Evolutionary conservation across 805 yeast genomes (phyloP).

Genomic region (Lipomyces sp.): DNA sequence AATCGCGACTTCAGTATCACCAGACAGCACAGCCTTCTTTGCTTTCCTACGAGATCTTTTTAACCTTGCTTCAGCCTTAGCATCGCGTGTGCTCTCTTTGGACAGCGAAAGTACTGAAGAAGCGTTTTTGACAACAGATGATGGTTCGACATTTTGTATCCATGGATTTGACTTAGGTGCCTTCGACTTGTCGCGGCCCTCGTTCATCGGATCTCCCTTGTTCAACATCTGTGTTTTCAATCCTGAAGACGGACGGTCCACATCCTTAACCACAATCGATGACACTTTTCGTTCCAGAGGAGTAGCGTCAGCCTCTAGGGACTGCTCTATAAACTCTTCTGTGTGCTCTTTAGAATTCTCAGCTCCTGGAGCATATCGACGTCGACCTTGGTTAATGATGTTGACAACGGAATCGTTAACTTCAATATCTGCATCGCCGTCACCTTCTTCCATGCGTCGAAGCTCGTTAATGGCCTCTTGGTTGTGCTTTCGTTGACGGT

Average conservation of each 20-base stretch:
- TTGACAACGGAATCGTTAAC: slow-evolving; percentile 52
- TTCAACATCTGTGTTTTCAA: slow-evolving; percentile 5
- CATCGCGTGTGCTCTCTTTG: slow-evolving; percentile 55
- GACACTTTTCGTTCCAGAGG: slow-evolving; percentile 20
- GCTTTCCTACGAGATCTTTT: slow-evolving; percentile 45
- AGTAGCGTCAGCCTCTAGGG: slow-evolving; percentile 31
- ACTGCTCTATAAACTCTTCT: slow-evolving; percentile 22
- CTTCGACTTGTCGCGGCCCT: slow-evolving; percentile 28
- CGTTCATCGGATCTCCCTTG: slow-evolving; percentile 12
- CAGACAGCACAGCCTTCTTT: slow-evolving; percentile 29
- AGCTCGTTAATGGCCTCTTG: slow-evolving; percentile 57
- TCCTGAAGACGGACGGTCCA: background rate
- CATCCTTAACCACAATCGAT: slow-evolving; percentile 8
- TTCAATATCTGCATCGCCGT: slow-evolving; percentile 50
- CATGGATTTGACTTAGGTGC: slow-evolving; percentile 44
- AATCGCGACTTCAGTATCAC: slow-evolving; percentile 39
- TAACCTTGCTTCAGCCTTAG: slow-evolving; percentile 47
- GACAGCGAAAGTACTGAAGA: slow-evolving; percentile 54
- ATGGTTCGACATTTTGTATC: slow-evolving; percentile 43
- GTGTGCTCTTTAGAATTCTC: slow-evolving; percentile 46
- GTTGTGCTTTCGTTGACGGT: slow-evolving; percentile 65
- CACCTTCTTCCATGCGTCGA: slow-evolving; percentile 55
- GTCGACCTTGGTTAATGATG: slow-evolving; percentile 72
- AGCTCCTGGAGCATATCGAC: slow-evolving; percentile 73
- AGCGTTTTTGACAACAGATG: slow-evolving; percentile 55